Percentiles rank a stretch among this genome's conserved stretches.
phyloP scores from a whole-genome alignment of 352 stramenopile species.

The Globisporangium carolinianum region DNA sequence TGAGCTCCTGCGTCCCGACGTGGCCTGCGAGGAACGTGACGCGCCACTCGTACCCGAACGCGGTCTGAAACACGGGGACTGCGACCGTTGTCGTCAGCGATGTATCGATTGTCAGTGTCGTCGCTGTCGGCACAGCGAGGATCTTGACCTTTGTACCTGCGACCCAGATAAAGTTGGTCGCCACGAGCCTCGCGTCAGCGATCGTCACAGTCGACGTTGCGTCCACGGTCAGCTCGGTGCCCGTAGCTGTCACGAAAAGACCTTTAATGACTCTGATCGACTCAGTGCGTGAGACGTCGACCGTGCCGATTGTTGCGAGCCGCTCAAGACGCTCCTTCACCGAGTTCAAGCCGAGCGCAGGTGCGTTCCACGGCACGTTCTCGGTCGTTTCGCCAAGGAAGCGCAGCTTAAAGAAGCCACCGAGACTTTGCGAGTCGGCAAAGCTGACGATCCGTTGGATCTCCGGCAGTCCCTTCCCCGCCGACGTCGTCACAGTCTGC shows the following conservation, averaged over 20 bases:
- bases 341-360: slow-evolving; percentile 43
- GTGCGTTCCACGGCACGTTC: slow-evolving; percentile 65
- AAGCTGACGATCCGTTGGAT: slow-evolving; percentile 55
- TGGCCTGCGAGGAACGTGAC: slow-evolving; percentile 76
- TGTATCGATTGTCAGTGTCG: slow-evolving; percentile 15
- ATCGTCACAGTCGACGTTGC: slow-evolving; percentile 20
- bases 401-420: slow-evolving; percentile 58
- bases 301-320: slow-evolving; percentile 53
- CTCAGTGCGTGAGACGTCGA: slow-evolving; percentile 38
- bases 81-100: slow-evolving; percentile 18
- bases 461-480: slow-evolving; percentile 54
- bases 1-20: slow-evolving; percentile 77
- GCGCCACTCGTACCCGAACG: slow-evolving; percentile 64
- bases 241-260: slow-evolving; percentile 24
- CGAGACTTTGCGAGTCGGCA: slow-evolving; percentile 44
- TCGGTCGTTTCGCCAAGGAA: slow-evolving; percentile 55
- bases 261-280: slow-evolving; percentile 38
- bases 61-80: slow-evolving; percentile 59
- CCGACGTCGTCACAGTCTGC: slow-evolving; percentile 75
- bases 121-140: neutral
- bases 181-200: slow-evolving; percentile 12
- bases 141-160: slow-evolving; percentile 36
- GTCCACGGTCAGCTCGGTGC: slow-evolving; percentile 26
- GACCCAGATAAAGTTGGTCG: slow-evolving; percentile 46
- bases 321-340: slow-evolving; percentile 67